Base-by-base conservation (phyloP, 352 stramenopile species). In the Phytophthora pisi region DNA sequence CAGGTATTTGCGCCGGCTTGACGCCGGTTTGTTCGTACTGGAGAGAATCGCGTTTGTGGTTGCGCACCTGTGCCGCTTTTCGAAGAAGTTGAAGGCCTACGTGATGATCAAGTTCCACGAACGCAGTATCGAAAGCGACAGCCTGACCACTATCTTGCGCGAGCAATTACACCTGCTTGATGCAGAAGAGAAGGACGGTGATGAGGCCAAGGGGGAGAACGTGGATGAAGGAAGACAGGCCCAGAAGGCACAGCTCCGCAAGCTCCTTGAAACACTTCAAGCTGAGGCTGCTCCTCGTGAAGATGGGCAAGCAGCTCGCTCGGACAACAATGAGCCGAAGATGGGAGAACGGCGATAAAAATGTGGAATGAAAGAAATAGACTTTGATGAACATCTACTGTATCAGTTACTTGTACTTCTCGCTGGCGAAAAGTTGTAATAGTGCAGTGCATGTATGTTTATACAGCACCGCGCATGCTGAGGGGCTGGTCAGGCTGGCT, bases 31-130 rank as follows among this genome's bases (percentile, higher is more conserved):
- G 23, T 96, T 92, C 57, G 82, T 90, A 7, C 74, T 96, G 11
- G 84, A 96, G 61, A 83, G 85, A 3, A 69, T 90, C 23, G 70
- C 79, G 20, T 82, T 94, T 18, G 68, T 93, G 16, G 38, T 89
- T 13, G 83, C 79, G 2, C 83, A 96, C 47, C 45, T 93, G 54
- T 86, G 83, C 28, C 63, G 66, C 28, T 88, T 90, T 65, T 90
- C 83, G 0, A 75, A 72, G 36, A 91, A 90, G 63, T 56, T 88
- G 13, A 78, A 75, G 24, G 86, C 84, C 6, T 92, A 93, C 49
- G 69, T 89, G 13, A 81, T 89, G 65, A 74, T 93, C 49, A 91
- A 93, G 58, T 91, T 90, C 56, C 76, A 93, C 49, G 86, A 92
- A 58, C 83, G 79, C 28, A 90, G 72, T 53, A 68, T 93, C 10